Percentiles rank a stretch among this genome's conserved stretches.
phyloP scores from a whole-genome alignment of 148 eudicot species.

The Bassia scoparia region DNA sequence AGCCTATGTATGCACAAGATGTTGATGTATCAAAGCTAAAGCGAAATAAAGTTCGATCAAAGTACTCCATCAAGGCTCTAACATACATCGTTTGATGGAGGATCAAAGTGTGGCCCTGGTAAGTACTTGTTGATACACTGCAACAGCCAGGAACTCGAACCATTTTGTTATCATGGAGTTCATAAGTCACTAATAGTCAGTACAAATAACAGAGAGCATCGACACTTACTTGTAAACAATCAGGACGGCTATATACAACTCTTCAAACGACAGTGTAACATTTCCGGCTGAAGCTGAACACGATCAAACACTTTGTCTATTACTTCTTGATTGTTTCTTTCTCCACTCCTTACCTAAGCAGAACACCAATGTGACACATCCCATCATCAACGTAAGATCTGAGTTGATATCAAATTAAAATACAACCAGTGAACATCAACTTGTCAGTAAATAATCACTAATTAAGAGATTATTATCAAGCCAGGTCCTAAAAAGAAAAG shows the following conservation, averaged over 20 bases:
- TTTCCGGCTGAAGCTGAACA: constrained; percentile 48
- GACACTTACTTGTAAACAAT: constrained; percentile 80
- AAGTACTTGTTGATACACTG: constrained; percentile 80
- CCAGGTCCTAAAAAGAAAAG: no score
- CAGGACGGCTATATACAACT: constrained; percentile 76
- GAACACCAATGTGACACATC: background rate
- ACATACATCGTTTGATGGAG: constrained; percentile 71
- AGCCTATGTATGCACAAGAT: no score
- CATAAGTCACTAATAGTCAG: background rate
- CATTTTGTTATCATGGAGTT: background rate
- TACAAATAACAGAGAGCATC: constrained; percentile 1
- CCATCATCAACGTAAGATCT: background rate
- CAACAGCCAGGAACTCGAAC: constrained; percentile 12
- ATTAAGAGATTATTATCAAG: no score
- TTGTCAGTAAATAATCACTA: background rate
- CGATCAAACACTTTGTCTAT: constrained; percentile 66
- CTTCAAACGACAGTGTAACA: constrained; percentile 65
- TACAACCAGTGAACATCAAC: background rate
- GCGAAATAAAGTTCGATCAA: background rate
- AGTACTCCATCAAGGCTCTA: constrained; percentile 56
- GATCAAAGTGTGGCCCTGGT: constrained; percentile 94
- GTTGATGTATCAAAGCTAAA: background rate
- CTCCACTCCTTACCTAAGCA: constrained; percentile 80
- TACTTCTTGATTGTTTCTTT: constrained; percentile 55
- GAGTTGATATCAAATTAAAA: background rate